A percentile compares a stretch with the other conserved stretches of the same genome.
Evolutionary conservation across 108 stramenopile species (phyloP).

Genomic region (Nitzschia palea): DNA sequence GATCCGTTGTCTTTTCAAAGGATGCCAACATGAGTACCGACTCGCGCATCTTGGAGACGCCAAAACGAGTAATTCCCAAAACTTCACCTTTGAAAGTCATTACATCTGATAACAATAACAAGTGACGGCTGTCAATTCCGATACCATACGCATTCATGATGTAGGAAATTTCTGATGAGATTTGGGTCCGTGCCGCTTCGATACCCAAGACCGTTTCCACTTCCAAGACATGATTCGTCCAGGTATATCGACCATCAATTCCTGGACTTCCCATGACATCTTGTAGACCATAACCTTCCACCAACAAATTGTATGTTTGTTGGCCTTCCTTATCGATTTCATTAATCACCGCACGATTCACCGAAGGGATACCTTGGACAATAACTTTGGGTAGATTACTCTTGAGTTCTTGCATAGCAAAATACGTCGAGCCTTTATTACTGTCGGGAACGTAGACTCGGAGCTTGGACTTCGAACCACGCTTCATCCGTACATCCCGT

Average conservation of each 20-base stretch:
- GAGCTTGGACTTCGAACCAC: conserved; percentile 68
- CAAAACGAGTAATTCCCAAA: conserved; percentile 97
- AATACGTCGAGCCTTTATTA: conserved; percentile 54
- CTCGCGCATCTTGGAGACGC: conserved; percentile 98
- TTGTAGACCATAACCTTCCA: conserved; percentile 95
- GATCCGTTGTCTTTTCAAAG: conserved; percentile 99
- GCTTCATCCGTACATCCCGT: conserved; percentile 68
- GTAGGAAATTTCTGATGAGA: conserved; percentile 91
- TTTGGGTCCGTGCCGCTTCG: conserved; percentile 94
- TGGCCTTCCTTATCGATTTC: conserved; percentile 80
- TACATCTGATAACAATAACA: conserved; percentile 95
- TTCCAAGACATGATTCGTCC: conserved; percentile 97
- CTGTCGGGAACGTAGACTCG: conserved; percentile 83
- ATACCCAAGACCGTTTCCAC: conserved; percentile 93
- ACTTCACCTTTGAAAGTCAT: conserved; percentile 99
- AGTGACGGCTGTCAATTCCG: conserved; percentile 94
- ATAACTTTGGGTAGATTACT: conserved; percentile 88
- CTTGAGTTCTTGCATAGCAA: conserved; percentile 92
- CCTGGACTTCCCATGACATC: conserved; percentile 95
- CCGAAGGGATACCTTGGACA: conserved; percentile 94
- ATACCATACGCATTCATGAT: conserved; percentile 98
- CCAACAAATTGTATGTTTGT: conserved; percentile 87
- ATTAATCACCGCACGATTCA: conserved; percentile 96
- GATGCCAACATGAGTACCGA: conserved; percentile 98
- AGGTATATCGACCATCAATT: conserved; percentile 87